A percentile compares a stretch with the other conserved stretches of the same genome.
phyloP scores from a whole-genome alignment of 2,329 filamentous ascomycete species.

The Fusarium mexicanum region DNA sequence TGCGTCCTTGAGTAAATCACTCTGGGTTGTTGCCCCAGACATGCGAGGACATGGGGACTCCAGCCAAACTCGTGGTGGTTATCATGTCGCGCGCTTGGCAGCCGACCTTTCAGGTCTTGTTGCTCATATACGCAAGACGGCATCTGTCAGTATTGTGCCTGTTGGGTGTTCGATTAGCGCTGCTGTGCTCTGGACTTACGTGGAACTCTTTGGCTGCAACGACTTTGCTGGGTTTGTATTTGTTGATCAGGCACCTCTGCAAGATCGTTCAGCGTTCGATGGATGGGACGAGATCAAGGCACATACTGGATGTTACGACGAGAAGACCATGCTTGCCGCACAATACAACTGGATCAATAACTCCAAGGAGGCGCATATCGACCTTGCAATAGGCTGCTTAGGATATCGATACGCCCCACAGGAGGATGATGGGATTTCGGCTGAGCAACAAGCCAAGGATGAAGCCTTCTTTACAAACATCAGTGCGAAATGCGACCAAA shows the following conservation, averaged over 20 bases:
- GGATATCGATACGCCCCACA: slow-evolving; percentile 40
- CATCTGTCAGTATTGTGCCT: slow-evolving; percentile 33
- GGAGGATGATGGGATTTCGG: slow-evolving; percentile 31
- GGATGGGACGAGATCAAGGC: slow-evolving; percentile 36
- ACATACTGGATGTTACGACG: slow-evolving; percentile 41
- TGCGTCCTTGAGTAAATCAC: slow-evolving; percentile 24
- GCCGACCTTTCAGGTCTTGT: slow-evolving; percentile 36
- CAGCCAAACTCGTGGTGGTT: slow-evolving; percentile 35
- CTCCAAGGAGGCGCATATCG: slow-evolving; percentile 34
- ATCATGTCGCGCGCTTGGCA: slow-evolving; percentile 42
- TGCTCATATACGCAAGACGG: slow-evolving; percentile 31
- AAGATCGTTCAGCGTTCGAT: slow-evolving; percentile 40
- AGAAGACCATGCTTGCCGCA: slow-evolving; percentile 38
- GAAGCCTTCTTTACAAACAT: slow-evolving; percentile 41
- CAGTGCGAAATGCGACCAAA: slow-evolving; percentile 40
- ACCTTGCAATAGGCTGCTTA: slow-evolving; percentile 39
- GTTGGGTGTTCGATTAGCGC: slow-evolving; percentile 44
- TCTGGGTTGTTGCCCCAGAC: slow-evolving; percentile 41
- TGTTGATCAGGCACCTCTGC: slow-evolving; percentile 42
- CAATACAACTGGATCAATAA: slow-evolving; percentile 41
- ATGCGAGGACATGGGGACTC: slow-evolving; percentile 43
- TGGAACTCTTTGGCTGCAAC: slow-evolving; percentile 39
- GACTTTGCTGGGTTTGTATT: slow-evolving; percentile 44
- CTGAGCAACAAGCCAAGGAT: slow-evolving; percentile 35
- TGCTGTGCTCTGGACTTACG: slow-evolving; percentile 43